These are phyloP conservation scores for Boletus coccyginus DNA, from an alignment of 768 basidiomycete genomes.

Conservation along the genomic window DNA sequence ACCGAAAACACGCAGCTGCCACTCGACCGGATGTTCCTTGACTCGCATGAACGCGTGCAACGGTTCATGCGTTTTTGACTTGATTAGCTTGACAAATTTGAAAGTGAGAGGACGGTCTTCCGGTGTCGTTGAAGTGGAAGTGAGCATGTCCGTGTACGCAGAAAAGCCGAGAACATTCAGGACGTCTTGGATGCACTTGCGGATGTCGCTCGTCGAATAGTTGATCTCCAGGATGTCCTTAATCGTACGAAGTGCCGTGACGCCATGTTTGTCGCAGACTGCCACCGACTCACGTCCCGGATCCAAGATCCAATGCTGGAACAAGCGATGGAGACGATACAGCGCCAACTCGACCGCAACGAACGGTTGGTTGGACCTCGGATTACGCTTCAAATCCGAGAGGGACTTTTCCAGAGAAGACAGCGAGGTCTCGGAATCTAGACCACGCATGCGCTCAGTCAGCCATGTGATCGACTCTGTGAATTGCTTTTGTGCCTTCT, in stretches of 20 bases:
- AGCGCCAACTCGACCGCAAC: conserved; percentile 51
- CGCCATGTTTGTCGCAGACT: conserved; percentile 44
- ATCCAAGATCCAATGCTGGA: conserved; percentile 53
- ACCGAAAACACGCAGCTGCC: conserved; percentile 68
- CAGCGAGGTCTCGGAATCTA: conserved; percentile 21
- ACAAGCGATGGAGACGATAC: conserved; percentile 50
- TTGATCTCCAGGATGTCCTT: conserved; percentile 42
- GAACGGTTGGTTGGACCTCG: conserved; percentile 39
- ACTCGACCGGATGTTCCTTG: conserved; percentile 52
- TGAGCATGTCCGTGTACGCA: conserved; percentile 32
- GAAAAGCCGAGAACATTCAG: conserved; percentile 49
- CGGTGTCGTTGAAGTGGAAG: conserved; percentile 1
- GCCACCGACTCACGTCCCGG: conserved; percentile 33
- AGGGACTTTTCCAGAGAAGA: conserved; percentile 33
- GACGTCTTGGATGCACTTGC: conserved; percentile 38
- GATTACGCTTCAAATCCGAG: conserved; percentile 44
- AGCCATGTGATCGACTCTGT: conserved; percentile 50
- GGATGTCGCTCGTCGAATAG: conserved; percentile 28
- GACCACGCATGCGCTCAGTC: conserved; percentile 41
- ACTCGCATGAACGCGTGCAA: conserved; percentile 54
- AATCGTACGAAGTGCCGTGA: conserved; percentile 48
- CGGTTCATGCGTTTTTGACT: conserved; percentile 39
- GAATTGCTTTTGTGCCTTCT: conserved; percentile 42
- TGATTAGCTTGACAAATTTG: conserved; percentile 54
- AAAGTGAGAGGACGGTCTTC: conserved; percentile 41